Percentiles rank a stretch among this genome's conserved stretches.
These are phyloP conservation scores for Coemansia furcata DNA, from an alignment of 192 early-diverging fungal species.

Conservation along the genomic window DNA sequence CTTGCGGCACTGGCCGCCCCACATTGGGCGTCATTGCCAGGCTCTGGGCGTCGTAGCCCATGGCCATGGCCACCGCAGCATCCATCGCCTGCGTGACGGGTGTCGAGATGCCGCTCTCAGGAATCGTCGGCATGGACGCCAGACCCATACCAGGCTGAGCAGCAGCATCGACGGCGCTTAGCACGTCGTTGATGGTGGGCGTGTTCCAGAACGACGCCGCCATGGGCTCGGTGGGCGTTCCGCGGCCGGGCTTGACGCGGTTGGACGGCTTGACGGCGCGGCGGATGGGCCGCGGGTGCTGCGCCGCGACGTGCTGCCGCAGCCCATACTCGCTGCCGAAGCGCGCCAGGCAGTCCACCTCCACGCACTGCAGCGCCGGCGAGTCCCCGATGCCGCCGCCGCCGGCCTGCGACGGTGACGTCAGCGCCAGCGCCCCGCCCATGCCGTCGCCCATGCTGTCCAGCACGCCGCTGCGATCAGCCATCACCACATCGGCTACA, in stretches of 20 bases:
- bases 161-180: conserved; percentile 9
- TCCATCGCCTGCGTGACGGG: background rate
- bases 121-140: conserved; percentile 27
- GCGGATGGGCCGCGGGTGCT: conserved; percentile 50
- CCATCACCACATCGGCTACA: background rate
- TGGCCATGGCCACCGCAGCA: conserved; percentile 2
- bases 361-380: conserved; percentile 28
- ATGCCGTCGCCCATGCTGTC: background rate
- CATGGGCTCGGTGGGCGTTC: conserved; percentile 10
- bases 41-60: conserved; percentile 1
- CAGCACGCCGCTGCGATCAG: background rate
- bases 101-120: conserved; percentile 11
- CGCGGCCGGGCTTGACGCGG: conserved; percentile 8
- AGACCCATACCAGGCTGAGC: background rate
- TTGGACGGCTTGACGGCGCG: conserved; percentile 44
- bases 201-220: conserved; percentile 24
- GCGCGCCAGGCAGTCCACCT: conserved; percentile 35
- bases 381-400: no score
- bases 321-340: conserved; percentile 33
- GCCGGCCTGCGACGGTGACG: background rate
- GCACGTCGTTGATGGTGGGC: conserved; percentile 20
- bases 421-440: background rate
- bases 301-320: conserved; percentile 24
- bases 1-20: background rate
- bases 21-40: background rate